phyloP scores from a whole-genome alignment of 495 filamentous ascomycete genomes.

The Xanthoparmelia taractica region DNA sequence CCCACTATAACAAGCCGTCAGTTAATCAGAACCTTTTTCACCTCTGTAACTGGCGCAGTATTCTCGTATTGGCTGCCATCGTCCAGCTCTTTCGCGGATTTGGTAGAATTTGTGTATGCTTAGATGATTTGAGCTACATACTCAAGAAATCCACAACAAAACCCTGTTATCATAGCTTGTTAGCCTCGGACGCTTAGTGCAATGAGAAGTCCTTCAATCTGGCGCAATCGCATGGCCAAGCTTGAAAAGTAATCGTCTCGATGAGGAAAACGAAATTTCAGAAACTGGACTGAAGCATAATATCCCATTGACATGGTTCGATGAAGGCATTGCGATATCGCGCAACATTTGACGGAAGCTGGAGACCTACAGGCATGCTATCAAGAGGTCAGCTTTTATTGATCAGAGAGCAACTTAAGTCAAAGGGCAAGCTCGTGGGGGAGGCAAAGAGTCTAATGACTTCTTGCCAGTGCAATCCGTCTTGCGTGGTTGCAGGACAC shows the following conservation, averaged over 20 bases:
- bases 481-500: background rate
- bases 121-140: conserved; percentile 50
- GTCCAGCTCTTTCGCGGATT: background rate
- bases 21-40: conserved; percentile 28
- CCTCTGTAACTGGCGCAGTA: background rate
- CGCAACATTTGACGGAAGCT: conserved; percentile 18
- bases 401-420: no score
- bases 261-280: background rate
- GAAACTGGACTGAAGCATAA: background rate
- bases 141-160: conserved; percentile 93
- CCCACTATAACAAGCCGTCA: conserved; percentile 57
- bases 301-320: conserved; percentile 6
- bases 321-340: conserved; percentile 12
- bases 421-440: background rate
- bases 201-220: background rate
- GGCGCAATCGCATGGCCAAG: background rate
- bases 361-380: conserved; percentile 68
- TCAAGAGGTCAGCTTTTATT: conserved; percentile 3
- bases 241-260: background rate
- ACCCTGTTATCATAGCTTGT: conserved; percentile 39
- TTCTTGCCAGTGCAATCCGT: background rate
- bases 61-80: background rate
- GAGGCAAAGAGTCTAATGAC: background rate
- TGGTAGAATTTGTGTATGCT: background rate
- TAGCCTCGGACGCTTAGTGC: conserved; percentile 25